A percentile compares a stretch with the other conserved stretches of the same genome.
phyloP scores from a whole-genome alignment of 1,284 basidiomycete genomes.

The Ganoderma resinaceum region DNA sequence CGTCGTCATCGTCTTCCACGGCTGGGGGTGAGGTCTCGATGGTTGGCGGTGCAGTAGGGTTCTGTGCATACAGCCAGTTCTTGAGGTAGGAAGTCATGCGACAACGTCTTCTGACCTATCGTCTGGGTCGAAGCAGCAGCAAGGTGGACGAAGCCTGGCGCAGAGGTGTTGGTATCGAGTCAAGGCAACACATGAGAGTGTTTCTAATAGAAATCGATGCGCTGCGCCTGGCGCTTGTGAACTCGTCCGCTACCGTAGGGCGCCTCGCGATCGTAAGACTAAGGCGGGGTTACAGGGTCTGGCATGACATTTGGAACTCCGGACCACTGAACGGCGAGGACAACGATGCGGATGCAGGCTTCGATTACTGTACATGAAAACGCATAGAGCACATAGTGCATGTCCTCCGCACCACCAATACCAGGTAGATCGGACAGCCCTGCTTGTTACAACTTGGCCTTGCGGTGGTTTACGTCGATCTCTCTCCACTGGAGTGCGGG shows the following conservation, averaged over 20 bases:
- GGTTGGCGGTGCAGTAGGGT: slow-evolving; percentile 32
- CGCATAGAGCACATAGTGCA: background rate
- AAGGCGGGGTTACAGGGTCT: too few relatives aligned
- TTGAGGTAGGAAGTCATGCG: slow-evolving; percentile 41
- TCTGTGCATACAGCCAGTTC: slow-evolving; percentile 38
- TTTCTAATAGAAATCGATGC: background rate
- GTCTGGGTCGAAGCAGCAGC: background rate
- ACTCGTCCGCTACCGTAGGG: too few relatives aligned
- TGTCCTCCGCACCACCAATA: background rate
- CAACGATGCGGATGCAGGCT: background rate
- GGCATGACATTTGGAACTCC: background rate
- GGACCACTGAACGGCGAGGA: background rate
- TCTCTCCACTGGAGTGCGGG: slow-evolving; percentile 22
- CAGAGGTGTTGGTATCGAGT: background rate
- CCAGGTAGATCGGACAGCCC: background rate
- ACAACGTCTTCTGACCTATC: background rate
- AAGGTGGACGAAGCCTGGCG: background rate
- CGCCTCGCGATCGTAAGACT: too few relatives aligned
- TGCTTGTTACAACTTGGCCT: slow-evolving; percentile 21
- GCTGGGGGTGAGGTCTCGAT: slow-evolving; percentile 48
- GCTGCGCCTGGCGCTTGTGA: background rate
- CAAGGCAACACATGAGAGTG: background rate
- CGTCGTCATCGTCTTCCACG: slow-evolving; percentile 55
- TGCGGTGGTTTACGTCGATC: slow-evolving; percentile 20
- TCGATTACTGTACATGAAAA: background rate